Evolutionary conservation across 2,329 filamentous ascomycete species (phyloP), one percentile per base, ranked within the genome.

Genomic region (Pyricularia sp.): DNA sequence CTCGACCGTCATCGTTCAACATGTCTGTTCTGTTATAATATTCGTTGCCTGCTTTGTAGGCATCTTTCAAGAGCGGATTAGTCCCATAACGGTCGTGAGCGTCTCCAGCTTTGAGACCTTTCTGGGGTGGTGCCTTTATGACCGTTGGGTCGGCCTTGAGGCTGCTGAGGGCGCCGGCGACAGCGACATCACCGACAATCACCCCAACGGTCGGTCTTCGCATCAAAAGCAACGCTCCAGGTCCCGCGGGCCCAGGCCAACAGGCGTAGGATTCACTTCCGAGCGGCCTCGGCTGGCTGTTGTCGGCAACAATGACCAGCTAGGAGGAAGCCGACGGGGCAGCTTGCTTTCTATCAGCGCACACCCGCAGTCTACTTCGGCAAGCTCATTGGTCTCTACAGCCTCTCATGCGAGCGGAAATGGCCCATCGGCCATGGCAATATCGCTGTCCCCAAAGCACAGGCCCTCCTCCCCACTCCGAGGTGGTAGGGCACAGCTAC

Each of bases 1-100:
- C 78, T 94, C 92, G 17, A 97, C 94, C 3, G 93, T 98, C 70
- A 97, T 99, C 73, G 92, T 98, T 23, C 95, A 99, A 78, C 95
- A 99, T 78, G 91, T 98, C 66, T 97, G 93, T 78, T 96, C 93
- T 9, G 94, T 98, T 70, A 91, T 92, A 68, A 94, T 99, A 69
- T 99, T 98, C 76, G 87, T 97, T 71, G 94, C 94, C 72, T 97
- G 92, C 79, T 99, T 99, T 77, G 89, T 94, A 20, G 93, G 89
- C 68, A 99, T 99, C 71, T 92, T 92, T 73, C 89, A 94, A 73
- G 89, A 94, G 73, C 88, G 93, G 58, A 88, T 97, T n/a, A 93
- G 91, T 42, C 94, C 94, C 2, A 88, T 96, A n/a, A 89, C 92
- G 0, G 89, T 98, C 4, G 93, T 96, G 14, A 90, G 91, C 72